These are phyloP conservation scores for Halophytophthora batemanensis DNA, from an alignment of 352 stramenopile species.

Conservation along the genomic window DNA sequence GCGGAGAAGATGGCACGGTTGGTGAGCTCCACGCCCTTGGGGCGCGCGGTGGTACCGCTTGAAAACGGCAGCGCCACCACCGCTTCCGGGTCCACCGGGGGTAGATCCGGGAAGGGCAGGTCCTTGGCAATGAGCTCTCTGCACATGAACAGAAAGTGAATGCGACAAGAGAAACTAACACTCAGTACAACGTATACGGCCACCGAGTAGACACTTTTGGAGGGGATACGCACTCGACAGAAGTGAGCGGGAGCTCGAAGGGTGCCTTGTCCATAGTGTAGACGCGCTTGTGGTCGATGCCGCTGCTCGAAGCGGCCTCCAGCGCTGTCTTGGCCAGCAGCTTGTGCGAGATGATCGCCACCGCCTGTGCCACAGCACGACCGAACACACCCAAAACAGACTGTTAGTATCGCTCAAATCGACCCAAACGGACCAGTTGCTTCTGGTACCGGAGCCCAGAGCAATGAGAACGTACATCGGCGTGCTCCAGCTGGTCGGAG, in stretches of 20 bases:
- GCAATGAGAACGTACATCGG: slow-evolving; percentile 21
- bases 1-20: slow-evolving; percentile 79
- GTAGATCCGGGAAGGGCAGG: slow-evolving; percentile 24
- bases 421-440: neutral
- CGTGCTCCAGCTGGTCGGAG: slow-evolving; percentile 28
- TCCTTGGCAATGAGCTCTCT: slow-evolving; percentile 29
- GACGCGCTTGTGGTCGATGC: slow-evolving; percentile 12
- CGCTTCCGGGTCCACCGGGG: slow-evolving; percentile 15
- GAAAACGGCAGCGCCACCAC: slow-evolving; percentile 85
- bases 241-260: slow-evolving; percentile 8
- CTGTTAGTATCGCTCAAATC: slow-evolving; percentile 1
- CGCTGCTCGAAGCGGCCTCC: slow-evolving; percentile 21
- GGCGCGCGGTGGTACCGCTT: slow-evolving; percentile 88
- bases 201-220: neutral
- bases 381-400: neutral
- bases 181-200: neutral
- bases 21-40: slow-evolving; percentile 89
- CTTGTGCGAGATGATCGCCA: slow-evolving; percentile 32
- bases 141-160: slow-evolving; percentile 32
- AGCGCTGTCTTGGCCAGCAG: slow-evolving; percentile 23
- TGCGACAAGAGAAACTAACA: neutral
- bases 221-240: slow-evolving; percentile 25
- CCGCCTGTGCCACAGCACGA: slow-evolving; percentile 7
- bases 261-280: slow-evolving; percentile 29
- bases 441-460: neutral